Evolutionary conservation across 306 rosid species (phyloP).

Genomic region (Begonia masoniana): DNA sequence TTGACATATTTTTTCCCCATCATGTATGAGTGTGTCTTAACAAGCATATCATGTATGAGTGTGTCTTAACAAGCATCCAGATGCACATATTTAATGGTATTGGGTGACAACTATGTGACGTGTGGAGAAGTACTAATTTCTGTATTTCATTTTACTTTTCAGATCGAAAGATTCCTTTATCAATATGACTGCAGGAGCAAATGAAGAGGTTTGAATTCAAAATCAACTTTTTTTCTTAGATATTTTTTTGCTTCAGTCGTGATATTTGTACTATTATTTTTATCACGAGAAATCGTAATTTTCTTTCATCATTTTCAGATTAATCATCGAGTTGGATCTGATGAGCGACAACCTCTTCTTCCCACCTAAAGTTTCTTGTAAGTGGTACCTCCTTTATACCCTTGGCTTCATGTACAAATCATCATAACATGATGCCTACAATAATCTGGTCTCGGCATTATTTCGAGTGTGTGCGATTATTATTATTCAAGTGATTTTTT

Average conservation of each 20-base stretch:
- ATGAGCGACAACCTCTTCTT: conserved; percentile 89
- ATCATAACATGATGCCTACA: no score
- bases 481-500: no score
- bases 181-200: conserved; percentile 93
- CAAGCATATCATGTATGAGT: no score
- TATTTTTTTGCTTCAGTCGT: neutral
- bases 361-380: conserved; percentile 40
- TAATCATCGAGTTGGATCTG: conserved; percentile 55
- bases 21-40: no score
- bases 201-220: conserved; percentile 59
- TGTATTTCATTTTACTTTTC: conserved; percentile 13
- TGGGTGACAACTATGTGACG: neutral
- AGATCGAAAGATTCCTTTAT: conserved; percentile 82
- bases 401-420: neutral
- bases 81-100: no score
- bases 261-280: neutral
- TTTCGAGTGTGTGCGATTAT: no score
- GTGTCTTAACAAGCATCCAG: no score
- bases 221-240: no score
- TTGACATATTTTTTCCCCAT: neutral
- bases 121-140: conserved; percentile 7
- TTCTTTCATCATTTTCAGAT: conserved; percentile 40
- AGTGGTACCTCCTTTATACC: conserved; percentile 3
- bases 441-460: no score
- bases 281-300: neutral